Base-by-base conservation (phyloP, 305 asterid species). In the Fraxinus baroniana region DNA sequence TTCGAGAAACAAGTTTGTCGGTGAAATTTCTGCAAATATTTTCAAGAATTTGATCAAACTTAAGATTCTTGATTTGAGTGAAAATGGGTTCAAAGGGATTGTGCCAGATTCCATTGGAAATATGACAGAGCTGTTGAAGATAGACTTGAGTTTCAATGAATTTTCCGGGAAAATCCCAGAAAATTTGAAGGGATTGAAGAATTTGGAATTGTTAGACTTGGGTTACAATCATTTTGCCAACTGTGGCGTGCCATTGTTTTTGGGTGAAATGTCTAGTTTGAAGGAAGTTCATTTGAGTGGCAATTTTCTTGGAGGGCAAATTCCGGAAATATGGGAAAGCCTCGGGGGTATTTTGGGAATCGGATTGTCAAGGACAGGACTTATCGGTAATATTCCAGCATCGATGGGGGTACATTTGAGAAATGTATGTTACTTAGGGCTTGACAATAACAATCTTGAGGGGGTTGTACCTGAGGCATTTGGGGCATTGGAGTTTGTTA, bases 301-400 rank as follows among this genome's bases (percentile, higher is more conserved):
- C 49, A 94, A 90, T 46, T 57, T 71, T 10, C 89, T 94, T 2
- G 97, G 97, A 84, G 97, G 97, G 89, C 80, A 74, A 39, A 93
- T 94, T 46, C 97, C 97, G 22, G 97, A 93, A 73, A 94, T 87
- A 52, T 94, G 98, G 95, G 89, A 36, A 36, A 88, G 87, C 15
- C 86, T 92, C 4, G 89, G 87, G 88, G 92, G 91, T 10, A 82
- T 93, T 74, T 57, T 30, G 84, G 95, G 89, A 68, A 85, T 94
- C 4, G 98, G 97, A 52, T 84, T 94, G 3, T 92, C 98, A 0
- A 83, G 78, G 24, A 39, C 87, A 28, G 96, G 96, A 68, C 94
- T 94, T 30, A 85, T 91, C 46, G 98, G 98, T 77, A 82, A 82
- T 4, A 92, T 94, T 72, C 98, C 98, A 0, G 81, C 78, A 85